Evolutionary conservation across 2,329 filamentous ascomycete species (phyloP).

Genomic region (Harringtonia lauricola): DNA sequence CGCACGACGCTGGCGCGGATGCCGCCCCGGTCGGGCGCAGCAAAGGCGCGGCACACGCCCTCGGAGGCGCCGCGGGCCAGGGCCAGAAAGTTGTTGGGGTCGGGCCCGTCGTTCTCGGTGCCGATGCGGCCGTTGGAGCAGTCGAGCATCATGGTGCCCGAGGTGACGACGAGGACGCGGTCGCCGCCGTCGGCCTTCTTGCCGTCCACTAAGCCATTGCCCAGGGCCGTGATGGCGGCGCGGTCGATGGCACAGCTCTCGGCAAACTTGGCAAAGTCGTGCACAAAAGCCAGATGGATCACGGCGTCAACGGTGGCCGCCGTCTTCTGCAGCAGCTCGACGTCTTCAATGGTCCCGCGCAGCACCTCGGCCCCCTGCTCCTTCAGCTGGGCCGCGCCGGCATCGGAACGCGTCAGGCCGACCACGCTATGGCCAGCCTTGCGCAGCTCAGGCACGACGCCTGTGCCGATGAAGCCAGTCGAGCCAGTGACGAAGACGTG

Average conservation of each 20-base stretch:
- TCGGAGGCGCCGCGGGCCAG: conserved; percentile 14
- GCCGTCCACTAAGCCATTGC: conserved; percentile 14
- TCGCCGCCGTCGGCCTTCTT: conserved; percentile 12
- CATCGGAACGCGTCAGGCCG: conserved; percentile 26
- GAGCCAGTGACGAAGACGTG: conserved; percentile 30
- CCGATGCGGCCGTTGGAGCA: conserved; percentile 13
- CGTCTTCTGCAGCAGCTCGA: conserved; percentile 20
- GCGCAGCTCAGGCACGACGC: conserved; percentile 26
- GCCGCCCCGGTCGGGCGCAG: conserved; percentile 16
- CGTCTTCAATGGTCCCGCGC: conserved; percentile 23
- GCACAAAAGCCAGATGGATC: conserved; percentile 29
- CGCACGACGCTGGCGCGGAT: conserved; percentile 24
- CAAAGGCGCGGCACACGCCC: conserved; percentile 13
- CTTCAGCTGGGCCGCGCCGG: conserved; percentile 16
- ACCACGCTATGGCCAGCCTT: conserved; percentile 26
- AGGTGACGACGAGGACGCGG: conserved; percentile 24
- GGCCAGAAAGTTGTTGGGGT: conserved; percentile 8
- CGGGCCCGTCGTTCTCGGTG: conserved; percentile 18
- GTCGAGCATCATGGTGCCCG: conserved; percentile 21
- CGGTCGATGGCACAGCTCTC: conserved; percentile 18
- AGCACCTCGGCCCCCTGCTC: conserved; percentile 21
- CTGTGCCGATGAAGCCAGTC: conserved; percentile 29
- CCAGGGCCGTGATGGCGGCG: conserved; percentile 25
- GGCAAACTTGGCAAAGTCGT: conserved; percentile 25
- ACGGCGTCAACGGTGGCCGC: conserved; percentile 23